Conservation (phyloP, 2,329 filamentous ascomycete species). For the Colletotrichum echinochloae region DNA sequence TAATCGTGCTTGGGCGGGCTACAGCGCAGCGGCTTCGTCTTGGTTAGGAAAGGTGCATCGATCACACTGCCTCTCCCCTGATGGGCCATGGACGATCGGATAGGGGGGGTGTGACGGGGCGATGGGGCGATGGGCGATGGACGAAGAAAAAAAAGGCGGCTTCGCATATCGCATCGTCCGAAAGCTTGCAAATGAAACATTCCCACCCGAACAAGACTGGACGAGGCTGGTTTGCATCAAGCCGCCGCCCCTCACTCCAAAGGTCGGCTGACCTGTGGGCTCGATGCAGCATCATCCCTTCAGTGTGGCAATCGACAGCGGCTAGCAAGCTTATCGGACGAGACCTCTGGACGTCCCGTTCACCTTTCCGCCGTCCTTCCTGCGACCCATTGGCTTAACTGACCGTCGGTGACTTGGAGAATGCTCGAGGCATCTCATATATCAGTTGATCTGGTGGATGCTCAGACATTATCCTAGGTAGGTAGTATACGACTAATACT, state of each 20-base stretch:
- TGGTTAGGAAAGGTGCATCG: conserved; percentile 36
- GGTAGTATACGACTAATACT: not conserved
- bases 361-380: conserved; percentile 14
- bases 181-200: conserved; percentile 38
- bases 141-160: conserved; percentile 13
- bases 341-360: conserved; percentile 26
- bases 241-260: not conserved
- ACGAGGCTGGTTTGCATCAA: conserved; percentile 28
- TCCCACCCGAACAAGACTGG: conserved; percentile 35
- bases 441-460: conserved; percentile 27
- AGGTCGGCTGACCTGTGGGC: conserved; percentile 16
- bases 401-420: not conserved
- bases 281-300: conserved; percentile 36
- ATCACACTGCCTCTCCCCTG: conserved; percentile 30
- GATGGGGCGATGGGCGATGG: conserved; percentile 24
- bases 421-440: conserved; percentile 26
- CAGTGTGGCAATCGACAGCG: conserved; percentile 33
- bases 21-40: conserved; percentile 28
- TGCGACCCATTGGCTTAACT: not conserved
- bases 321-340: conserved; percentile 24
- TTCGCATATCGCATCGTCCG: conserved; percentile 33
- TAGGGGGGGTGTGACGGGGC: no score
- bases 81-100: not conserved
- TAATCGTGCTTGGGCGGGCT: not conserved
- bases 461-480: conserved; percentile 24